Evolutionary conservation across 768 basidiomycete genomes (phyloP), one percentile per base, ranked within the genome.

Genomic region (Paxillus involutus): DNA sequence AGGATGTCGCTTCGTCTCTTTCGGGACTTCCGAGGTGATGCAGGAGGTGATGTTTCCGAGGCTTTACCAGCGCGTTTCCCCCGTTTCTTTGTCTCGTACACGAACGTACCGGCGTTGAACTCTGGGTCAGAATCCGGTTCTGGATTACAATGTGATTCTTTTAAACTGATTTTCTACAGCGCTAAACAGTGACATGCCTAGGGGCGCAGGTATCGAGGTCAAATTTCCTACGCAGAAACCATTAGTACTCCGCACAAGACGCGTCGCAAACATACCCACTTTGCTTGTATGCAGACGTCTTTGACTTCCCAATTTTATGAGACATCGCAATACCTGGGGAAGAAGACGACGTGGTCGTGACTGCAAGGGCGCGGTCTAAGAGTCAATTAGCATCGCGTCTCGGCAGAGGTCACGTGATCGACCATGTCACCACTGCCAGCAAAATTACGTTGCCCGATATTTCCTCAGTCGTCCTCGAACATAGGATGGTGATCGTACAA

Each of bases 61-160:
- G 60, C 47, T 35, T 60, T 61, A 19, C 56, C 58, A 45, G 50
- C 50, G 17, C 61, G 62, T 29, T 63, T 66, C 7, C 16, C 41
- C 17, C 60, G 58, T 47, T 43, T 60, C 55, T 62, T 71, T 21
- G 61, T 55, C 51, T 73, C 66, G 51, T 67, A 66, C 14, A 69
- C 46, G 12, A 67, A 73, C 7, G 44, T 24, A 0, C 72, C 70
- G 0, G 66, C 41, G 37, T 65, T 73, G 12, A 71, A 71, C 47
- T 71, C 70, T 12, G 70, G 70, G 39, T 71, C 70, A 0, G 70
- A 71, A 45, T 71, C 70, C 0, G 53, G 57, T 30, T 73, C 70
- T 71, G 44, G 19, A 36, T 30, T 11, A 32, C 30, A n/a, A 36
- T 17, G 36, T 46, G 12, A 51, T 14, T 7, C 1, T 9, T 13